These are phyloP conservation scores for Tuber melanosporum DNA, from an alignment of 495 filamentous ascomycete genomes.

Conservation along the genomic window DNA sequence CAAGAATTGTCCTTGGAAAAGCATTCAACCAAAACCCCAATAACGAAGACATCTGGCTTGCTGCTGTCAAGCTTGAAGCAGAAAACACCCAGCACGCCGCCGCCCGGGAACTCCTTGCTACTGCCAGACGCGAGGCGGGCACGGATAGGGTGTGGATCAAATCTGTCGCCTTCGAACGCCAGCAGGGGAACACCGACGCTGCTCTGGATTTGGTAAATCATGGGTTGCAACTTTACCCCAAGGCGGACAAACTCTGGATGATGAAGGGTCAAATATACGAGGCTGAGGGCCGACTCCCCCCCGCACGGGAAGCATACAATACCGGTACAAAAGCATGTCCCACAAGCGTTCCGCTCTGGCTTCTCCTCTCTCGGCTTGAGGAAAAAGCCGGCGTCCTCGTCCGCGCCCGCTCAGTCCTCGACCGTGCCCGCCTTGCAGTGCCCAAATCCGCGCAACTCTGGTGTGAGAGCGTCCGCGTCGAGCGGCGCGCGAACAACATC, in stretches of 20 bases:
- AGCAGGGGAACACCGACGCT: conserved; percentile 67
- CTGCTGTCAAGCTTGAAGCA: conserved; percentile 89
- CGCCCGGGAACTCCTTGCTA: conserved; percentile 70
- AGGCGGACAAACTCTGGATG: conserved; percentile 88
- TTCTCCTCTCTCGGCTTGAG: conserved; percentile 79
- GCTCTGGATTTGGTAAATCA: conserved; percentile 82
- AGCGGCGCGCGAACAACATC: conserved; percentile 79
- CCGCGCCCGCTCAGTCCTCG: conserved; percentile 85
- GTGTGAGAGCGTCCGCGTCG: conserved; percentile 84
- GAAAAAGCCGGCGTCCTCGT: conserved; percentile 77
- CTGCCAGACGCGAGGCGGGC: conserved; percentile 75
- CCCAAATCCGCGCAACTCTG: conserved; percentile 81
- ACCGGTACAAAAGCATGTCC: conserved; percentile 82
- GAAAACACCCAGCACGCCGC: conserved; percentile 73
- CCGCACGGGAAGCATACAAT: conserved; percentile 85
- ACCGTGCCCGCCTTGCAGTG: conserved; percentile 76
- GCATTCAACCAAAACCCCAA: conserved; percentile 90
- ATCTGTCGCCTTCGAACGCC: conserved; percentile 82
- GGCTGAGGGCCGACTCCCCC: conserved; percentile 61
- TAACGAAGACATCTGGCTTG: conserved; percentile 95
- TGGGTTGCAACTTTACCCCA: conserved; percentile 80
- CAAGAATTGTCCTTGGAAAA: conserved; percentile 69
- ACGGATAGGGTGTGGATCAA: conserved; percentile 97
- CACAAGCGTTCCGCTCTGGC: conserved; percentile 77
- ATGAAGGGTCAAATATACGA: conserved; percentile 98